Percentiles rank a stretch among this genome's conserved stretches.
These are phyloP conservation scores for Colletotrichum truncatum DNA, from an alignment of 2,329 filamentous ascomycete species.

Conservation along the genomic window DNA sequence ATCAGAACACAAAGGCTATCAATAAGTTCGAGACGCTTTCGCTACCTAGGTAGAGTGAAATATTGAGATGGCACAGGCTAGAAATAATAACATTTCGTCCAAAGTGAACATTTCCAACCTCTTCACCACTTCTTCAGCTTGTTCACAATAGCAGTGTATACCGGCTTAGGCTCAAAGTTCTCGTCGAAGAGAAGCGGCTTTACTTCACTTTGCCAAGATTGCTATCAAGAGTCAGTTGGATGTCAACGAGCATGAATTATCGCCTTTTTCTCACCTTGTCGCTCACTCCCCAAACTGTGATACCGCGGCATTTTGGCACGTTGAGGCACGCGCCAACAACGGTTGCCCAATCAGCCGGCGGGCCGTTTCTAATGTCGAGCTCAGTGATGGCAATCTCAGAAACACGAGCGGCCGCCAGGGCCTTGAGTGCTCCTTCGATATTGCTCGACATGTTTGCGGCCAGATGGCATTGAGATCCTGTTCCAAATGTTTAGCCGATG, in stretches of 20 bases:
- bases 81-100: too few species aligned
- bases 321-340: constrained; percentile 67
- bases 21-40: too few species aligned
- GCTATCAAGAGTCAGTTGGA: constrained; percentile 36
- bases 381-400: constrained; percentile 72
- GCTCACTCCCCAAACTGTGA: constrained; percentile 69
- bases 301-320: constrained; percentile 68
- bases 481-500: neutral
- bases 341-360: constrained; percentile 64
- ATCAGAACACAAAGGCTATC: too few species aligned
- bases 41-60: too few species aligned
- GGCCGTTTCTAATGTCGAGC: constrained; percentile 71
- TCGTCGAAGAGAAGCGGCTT: constrained; percentile 64
- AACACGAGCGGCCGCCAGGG: constrained; percentile 57
- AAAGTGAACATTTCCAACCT: too few species aligned
- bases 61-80: too few species aligned
- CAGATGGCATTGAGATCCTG: constrained; percentile 64
- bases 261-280: constrained; percentile 47
- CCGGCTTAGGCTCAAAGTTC: constrained; percentile 59
- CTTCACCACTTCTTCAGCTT: constrained; percentile 36
- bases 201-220: constrained; percentile 59
- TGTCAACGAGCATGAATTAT: neutral
- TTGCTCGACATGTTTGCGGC: constrained; percentile 51
- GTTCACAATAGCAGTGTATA: constrained; percentile 56
- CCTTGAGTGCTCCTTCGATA: constrained; percentile 59